Evolutionary conservation across 2,329 filamentous ascomycete species (phyloP), one percentile per base, ranked within the genome.

Genomic region (Penicillium sp.): DNA sequence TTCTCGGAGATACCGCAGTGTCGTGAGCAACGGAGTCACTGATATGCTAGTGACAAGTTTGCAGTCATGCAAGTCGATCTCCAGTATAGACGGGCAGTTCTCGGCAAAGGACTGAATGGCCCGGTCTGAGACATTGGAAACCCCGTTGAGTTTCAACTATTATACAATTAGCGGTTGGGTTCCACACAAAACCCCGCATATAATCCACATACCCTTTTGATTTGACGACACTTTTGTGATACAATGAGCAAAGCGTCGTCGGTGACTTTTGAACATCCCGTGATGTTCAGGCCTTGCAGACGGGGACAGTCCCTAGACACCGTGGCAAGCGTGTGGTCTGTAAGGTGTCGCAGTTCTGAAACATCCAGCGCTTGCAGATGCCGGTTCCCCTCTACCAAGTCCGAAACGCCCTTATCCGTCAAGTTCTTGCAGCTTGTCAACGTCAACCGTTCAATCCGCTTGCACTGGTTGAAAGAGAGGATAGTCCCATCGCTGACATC

Each of bases 11-110:
- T 93, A 88, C 51, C 86, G 86, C 27, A 93, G 89, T 64, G 89
- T 88, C 23, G 85, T 83, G 49, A 99, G 82, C 15, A 99, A 84
- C 2, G 89, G 85, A 0, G 90, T 93, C 49, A 99, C 84, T 0
- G 94, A 91, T 25, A 87, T 84, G 71, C 95, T 94, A 61, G 90
- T 90, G 64, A 99, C 86, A 46, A 87, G 83, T 54, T 81, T 83
- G 78, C 94, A 96, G 67, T 91, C 89, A 67, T 96, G 90, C 15
- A 99, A 84, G 72, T 99, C 94, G 61, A 99, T 96, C 75, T 99
- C 94, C 61, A 99, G 87, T 33, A 99, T 92, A 65, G 96, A 93
- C 13, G 88, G 90, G 73, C 93, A 97, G 75, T 95, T 86, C 46
- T 87, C 82, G 6, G 94, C 93, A 71, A 99, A 95, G 4, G 92